These are phyloP conservation scores for Teratosphaeria nubilosa DNA, from an alignment of 2,329 filamentous ascomycete species.

Conservation along the genomic window DNA sequence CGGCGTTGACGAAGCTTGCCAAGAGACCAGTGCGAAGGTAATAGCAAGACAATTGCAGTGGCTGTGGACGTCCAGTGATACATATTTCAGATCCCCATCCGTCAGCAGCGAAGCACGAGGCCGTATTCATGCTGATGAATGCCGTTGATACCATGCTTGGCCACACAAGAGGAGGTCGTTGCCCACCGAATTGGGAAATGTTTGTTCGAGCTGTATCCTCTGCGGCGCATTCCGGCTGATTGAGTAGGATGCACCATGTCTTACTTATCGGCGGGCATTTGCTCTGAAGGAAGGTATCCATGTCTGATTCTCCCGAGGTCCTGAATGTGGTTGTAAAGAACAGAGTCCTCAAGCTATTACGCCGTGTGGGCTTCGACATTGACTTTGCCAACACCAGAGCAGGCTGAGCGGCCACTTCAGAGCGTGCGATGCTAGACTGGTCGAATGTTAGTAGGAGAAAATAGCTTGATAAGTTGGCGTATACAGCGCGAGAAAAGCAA, in stretches of 20 bases:
- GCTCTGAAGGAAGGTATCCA: no score
- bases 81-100: neutral
- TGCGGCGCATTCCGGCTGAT: neutral
- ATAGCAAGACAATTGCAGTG: neutral
- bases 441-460: no score
- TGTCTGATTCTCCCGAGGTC: no score
- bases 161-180: neutral
- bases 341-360: no score
- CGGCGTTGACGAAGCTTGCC: neutral
- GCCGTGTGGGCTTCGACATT: no score
- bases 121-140: neutral
- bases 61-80: neutral
- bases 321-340: no score
- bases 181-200: neutral
- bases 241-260: neutral
- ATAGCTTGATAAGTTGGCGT: no score
- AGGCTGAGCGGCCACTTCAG: no score
- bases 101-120: neutral
- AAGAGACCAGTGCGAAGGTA: neutral
- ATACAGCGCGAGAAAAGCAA: neutral
- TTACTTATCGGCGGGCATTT: neutral
- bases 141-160: neutral
- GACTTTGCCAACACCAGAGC: no score
- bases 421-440: no score
- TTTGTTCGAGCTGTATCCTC: neutral